Conservation (phyloP, 345 rosid species). For the Arabis alpina region DNA sequence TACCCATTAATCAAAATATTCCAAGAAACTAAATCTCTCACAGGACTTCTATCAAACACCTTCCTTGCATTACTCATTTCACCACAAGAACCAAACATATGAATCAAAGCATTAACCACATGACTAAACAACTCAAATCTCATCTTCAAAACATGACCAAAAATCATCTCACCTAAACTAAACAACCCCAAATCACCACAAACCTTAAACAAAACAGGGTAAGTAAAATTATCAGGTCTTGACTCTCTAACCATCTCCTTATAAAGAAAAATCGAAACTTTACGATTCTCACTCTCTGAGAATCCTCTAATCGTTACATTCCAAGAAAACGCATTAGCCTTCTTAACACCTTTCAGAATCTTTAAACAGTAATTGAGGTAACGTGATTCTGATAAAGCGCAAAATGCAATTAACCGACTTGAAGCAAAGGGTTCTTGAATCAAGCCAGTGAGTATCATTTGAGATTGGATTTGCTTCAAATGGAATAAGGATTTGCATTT, state of each 20-base stretch:
- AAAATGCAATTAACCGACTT: slow-evolving; percentile 70
- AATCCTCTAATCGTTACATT: slow-evolving; percentile 70
- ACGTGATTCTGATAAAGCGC: slow-evolving; percentile 60
- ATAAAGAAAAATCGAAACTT: slow-evolving; percentile 53
- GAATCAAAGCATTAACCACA: slow-evolving; percentile 69
- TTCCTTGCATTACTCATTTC: slow-evolving; percentile 60
- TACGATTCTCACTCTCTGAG: slow-evolving; percentile 51
- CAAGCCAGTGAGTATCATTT: slow-evolving; percentile 56
- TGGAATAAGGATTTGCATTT: slow-evolving; percentile 61
- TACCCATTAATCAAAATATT: slow-evolving; percentile 84
- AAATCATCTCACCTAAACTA: slow-evolving; percentile 54
- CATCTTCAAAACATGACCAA: slow-evolving; percentile 67
- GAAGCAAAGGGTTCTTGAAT: slow-evolving; percentile 59
- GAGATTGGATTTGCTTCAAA: slow-evolving; percentile 77
- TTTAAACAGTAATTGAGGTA: slow-evolving; percentile 63
- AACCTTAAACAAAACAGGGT: slow-evolving; percentile 67
- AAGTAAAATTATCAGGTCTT: slow-evolving; percentile 75
- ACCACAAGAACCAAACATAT: slow-evolving; percentile 60
- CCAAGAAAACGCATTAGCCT: slow-evolving; percentile 69
- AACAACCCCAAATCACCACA: slow-evolving; percentile 53
- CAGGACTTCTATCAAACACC: slow-evolving; percentile 76
- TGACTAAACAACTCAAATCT: slow-evolving; percentile 64
- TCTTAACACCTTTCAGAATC: slow-evolving; percentile 49
- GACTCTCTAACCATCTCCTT: slow-evolving; percentile 60
- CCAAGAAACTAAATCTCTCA: slow-evolving; percentile 88